phyloP scores from a whole-genome alignment of 805 yeast genomes.

The Ogataea neopini region DNA sequence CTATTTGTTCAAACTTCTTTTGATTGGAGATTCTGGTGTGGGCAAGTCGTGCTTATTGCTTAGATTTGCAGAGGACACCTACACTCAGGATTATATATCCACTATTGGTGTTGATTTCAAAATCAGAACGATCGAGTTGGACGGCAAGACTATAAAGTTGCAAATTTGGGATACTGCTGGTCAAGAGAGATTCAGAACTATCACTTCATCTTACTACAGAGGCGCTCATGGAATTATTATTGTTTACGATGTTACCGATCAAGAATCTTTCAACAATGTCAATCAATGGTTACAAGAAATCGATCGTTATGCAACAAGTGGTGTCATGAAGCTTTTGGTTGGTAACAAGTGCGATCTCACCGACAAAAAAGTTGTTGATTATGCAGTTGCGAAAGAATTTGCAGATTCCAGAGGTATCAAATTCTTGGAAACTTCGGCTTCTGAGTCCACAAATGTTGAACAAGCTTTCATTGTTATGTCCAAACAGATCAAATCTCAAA shows the following conservation, averaged over 20 bases:
- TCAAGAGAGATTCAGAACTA: slow-evolving; percentile 96
- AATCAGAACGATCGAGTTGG: slow-evolving; percentile 86
- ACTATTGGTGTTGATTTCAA: slow-evolving; percentile 97
- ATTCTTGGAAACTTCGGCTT: slow-evolving; percentile 93
- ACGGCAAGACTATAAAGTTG: slow-evolving; percentile 94
- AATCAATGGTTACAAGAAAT: slow-evolving; percentile 99
- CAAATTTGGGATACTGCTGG: slow-evolving; percentile 99
- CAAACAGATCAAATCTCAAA: slow-evolving; percentile 94
- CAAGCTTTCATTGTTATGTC: slow-evolving; percentile 99
- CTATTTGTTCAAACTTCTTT: slow-evolving; percentile 87
- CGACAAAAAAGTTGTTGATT: slow-evolving; percentile 94
- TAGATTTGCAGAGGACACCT: slow-evolving; percentile 96
- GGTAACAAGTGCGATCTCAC: slow-evolving; percentile 95
- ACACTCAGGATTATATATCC: slow-evolving; percentile 94
- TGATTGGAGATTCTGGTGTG: slow-evolving; percentile 98
- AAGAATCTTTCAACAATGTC: slow-evolving; percentile 92
- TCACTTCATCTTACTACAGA: slow-evolving; percentile 95
- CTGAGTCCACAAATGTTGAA: slow-evolving; percentile 94
- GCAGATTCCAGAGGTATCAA: slow-evolving; percentile 95
- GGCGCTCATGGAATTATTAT: slow-evolving; percentile 99
- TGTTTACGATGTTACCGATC: slow-evolving; percentile 97
- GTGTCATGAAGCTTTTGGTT: slow-evolving; percentile 91
- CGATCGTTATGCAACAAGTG: slow-evolving; percentile 97
- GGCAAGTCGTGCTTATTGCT: slow-evolving; percentile 94
- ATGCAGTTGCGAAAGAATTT: slow-evolving; percentile 94